Evolutionary conservation across 768 basidiomycete genomes (phyloP).

Genomic region (Leccinum disarticulatum): DNA sequence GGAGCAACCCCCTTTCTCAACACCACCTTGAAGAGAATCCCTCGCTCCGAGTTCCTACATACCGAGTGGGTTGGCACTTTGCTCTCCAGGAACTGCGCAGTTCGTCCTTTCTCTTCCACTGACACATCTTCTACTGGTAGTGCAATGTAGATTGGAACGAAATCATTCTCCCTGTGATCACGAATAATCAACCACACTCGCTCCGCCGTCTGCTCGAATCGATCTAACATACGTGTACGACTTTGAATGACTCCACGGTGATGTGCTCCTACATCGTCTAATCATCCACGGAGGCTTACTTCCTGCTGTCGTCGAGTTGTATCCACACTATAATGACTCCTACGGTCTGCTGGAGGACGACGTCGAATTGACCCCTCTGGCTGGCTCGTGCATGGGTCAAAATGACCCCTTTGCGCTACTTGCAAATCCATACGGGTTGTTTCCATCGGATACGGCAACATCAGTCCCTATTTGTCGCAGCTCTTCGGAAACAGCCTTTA

Average conservation of each 20-base stretch:
- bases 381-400: slow-evolving; percentile 81
- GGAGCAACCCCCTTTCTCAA: slow-evolving; percentile 24
- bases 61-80: slow-evolving; percentile 65
- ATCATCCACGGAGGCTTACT: too few relatives aligned
- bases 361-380: slow-evolving; percentile 74
- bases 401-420: slow-evolving; percentile 73
- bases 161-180: slow-evolving; percentile 73
- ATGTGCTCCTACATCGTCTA: too few relatives aligned
- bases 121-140: slow-evolving; percentile 2
- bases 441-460: slow-evolving; percentile 52
- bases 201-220: slow-evolving; percentile 67
- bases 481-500: slow-evolving; percentile 85
- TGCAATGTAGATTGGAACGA: slow-evolving; percentile 65
- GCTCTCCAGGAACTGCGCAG: slow-evolving; percentile 45
- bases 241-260: slow-evolving; percentile 61
- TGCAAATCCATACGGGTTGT: neutral
- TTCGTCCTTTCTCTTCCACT: slow-evolving; percentile 15
- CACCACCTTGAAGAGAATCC: slow-evolving; percentile 44
- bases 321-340: too few relatives aligned
- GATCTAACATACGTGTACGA: slow-evolving; percentile 49
- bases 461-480: slow-evolving; percentile 38
- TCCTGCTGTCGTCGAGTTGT: too few relatives aligned
- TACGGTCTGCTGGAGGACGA: slow-evolving; percentile 88
- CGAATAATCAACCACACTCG: slow-evolving; percentile 72
- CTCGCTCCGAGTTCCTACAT: slow-evolving; percentile 48